Evolutionary conservation across 805 yeast species (phyloP), one percentile per base, ranked within the genome.

Genomic region (Saccharomycopsis guyanensis): DNA sequence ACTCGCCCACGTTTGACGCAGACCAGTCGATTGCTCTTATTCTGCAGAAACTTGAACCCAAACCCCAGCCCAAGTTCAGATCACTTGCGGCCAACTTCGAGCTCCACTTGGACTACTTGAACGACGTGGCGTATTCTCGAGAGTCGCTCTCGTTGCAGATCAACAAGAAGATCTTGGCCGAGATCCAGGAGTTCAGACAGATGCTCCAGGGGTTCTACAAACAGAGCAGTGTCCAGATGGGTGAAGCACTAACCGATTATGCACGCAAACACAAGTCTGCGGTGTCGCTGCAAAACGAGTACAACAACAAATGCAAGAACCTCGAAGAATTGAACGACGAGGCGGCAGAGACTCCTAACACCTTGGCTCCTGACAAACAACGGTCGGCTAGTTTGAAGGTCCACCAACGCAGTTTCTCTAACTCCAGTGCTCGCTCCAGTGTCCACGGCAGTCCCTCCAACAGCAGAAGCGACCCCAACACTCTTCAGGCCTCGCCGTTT

Each of bases 91-190:
- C 51, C 2, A 50, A 50, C 33, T 51, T 36, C 22, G 52, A 51
- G 29, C 31, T 46, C 12, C 52, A 51, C 33, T 41, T 49, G 38
- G 52, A 51, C 29, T 24, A 43, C 27, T 16, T 51, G 10, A 39
- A 46, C 12, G 54, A 51, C 29, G 36, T 51, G 5, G 27, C 48
- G 15, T 51, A 20, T 25, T 38, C 47, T 5, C 35, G 47, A 37
- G 53, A 51, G 16, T 45, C 50, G 3, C 36, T 51, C 13, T 25
- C 45, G 2, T 38, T 16, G 13, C 54, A 51, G 40, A 51, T 51
- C 15, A 42, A 46, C 19, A 20, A 40, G 6, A 51, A 51, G 35
- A 37, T 51, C 18, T 27, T 49, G 12, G 8, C n/a, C 10, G 52
- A 48, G 27, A 25, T 51, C 12, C 19, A 7, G 7, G 45, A 43